Base-by-base conservation (phyloP, 2,329 filamentous ascomycete genomes). In the Verticillium zaregamsianum region DNA sequence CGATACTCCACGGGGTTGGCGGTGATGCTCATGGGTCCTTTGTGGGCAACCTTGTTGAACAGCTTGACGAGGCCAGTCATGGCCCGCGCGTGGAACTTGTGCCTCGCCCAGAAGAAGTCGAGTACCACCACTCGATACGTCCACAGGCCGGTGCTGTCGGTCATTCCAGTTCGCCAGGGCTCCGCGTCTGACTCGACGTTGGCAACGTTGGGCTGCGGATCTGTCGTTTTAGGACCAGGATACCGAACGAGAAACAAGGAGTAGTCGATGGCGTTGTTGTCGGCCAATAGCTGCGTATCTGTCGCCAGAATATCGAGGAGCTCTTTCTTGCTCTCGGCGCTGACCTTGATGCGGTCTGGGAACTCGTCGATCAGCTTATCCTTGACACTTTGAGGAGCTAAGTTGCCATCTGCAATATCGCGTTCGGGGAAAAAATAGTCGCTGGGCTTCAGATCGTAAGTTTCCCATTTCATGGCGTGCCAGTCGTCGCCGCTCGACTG, bases 51-150 rank as follows among this genome's bases (percentile, higher is more conserved):
- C 15, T 81, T 65, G 67, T 91, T 91, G 68, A 87, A 90, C 0
- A 81, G 75, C 57, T 83, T 83, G 62, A 92, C 83, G 39, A 91
- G 72, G 0, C 83, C 81, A 0, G 89, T 90, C 82, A 92, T 84
- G 1, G 84, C 78, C 71, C 82, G 84, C 0, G 90, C 86, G 60
- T 86, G 87, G 0, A 87, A 68, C 66, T 88, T 89, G 72, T 91
- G 88, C 73, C 89, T 90, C 0, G 88, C 85, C 90, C 90, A 92
- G 77, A 92, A 91, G 74, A 93, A 92, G 72, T 92, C 90, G 37
- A 92, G 77, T 15, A 92, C 74, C 0, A 88, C 82, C 3, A 83
- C 87, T 3, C 89, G 82, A 68, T 91, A 92, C 14, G 87, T 77
- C 79, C 87, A 89, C 66, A 85, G 85, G 0, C 84, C 84, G 67